Percentiles rank a stretch among this genome's conserved stretches.
Evolutionary conservation across 257 asterid species (phyloP).

Genomic region (Linaria vulgaris): DNA sequence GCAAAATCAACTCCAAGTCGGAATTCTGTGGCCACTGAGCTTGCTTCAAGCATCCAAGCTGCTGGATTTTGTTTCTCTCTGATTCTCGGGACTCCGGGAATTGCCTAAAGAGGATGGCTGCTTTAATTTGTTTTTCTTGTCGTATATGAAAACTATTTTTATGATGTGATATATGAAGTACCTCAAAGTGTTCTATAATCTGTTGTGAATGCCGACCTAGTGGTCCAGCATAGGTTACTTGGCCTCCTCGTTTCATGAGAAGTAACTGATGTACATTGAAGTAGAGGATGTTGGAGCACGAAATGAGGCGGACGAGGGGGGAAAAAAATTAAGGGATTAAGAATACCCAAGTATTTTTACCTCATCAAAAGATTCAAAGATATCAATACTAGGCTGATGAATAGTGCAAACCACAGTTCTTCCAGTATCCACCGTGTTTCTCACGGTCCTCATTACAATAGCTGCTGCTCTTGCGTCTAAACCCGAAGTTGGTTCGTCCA

Average conservation of each 20-base stretch:
- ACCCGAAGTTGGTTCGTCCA: slow-evolving; percentile 83
- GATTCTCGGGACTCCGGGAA: slow-evolving; percentile 62
- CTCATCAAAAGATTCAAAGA: slow-evolving; percentile 76
- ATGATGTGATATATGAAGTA: slow-evolving; percentile 17
- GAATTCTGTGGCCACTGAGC: slow-evolving; percentile 63
- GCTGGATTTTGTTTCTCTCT: slow-evolving; percentile 79
- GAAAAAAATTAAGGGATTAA: too few relatives aligned
- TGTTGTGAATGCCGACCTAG: slow-evolving; percentile 53
- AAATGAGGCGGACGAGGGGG: too few relatives aligned
- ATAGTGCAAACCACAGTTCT: slow-evolving; percentile 83
- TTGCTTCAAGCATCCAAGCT: slow-evolving; percentile 92
- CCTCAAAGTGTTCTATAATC: slow-evolving; percentile 66
- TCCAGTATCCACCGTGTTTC: slow-evolving; percentile 75
- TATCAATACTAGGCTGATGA: slow-evolving; percentile 77
- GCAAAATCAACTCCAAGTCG: slow-evolving; percentile 67
- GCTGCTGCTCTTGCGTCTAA: slow-evolving; percentile 79
- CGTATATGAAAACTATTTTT: background rate
- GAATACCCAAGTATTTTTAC: slow-evolving; percentile 25
- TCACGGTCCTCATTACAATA: slow-evolving; percentile 74
- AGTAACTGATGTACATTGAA: slow-evolving; percentile 37
- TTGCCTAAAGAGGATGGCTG: slow-evolving; percentile 36
- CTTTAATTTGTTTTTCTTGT: background rate
- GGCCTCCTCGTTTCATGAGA: slow-evolving; percentile 74
- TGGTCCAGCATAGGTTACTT: slow-evolving; percentile 72
- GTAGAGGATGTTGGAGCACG: background rate